Conservation (phyloP, 176 grass and related monocot species). For the Ananas comosus region DNA sequence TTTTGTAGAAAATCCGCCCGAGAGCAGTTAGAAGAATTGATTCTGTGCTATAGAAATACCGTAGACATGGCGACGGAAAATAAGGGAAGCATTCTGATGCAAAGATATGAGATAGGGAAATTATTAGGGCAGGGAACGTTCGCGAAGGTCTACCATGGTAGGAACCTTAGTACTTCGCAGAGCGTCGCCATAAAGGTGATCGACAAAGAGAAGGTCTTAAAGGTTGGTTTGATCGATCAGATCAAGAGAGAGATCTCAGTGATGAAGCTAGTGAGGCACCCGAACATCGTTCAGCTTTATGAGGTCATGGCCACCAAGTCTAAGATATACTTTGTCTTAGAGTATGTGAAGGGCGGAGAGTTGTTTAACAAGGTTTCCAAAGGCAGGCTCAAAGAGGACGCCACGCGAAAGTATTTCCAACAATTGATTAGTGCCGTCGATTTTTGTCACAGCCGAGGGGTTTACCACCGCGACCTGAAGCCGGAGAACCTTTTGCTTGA, state of each 20-base stretch:
- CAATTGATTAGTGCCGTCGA: slow-evolving; percentile 74
- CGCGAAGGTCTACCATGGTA: slow-evolving; percentile 86
- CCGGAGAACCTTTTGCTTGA: slow-evolving; percentile 84
- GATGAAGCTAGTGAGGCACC: slow-evolving; percentile 82
- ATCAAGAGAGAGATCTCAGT: slow-evolving; percentile 75
- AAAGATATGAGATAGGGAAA: slow-evolving; percentile 64
- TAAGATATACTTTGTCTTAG: slow-evolving; percentile 89
- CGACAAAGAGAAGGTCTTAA: slow-evolving; percentile 82
- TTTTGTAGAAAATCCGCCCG: background rate
- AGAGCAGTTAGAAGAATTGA: background rate
- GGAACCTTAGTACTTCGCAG: slow-evolving; percentile 40
- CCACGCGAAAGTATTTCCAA: slow-evolving; percentile 79
- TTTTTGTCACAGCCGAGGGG: slow-evolving; percentile 74
- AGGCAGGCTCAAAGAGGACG: slow-evolving; percentile 72
- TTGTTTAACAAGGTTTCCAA: slow-evolving; percentile 72
- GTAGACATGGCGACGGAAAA: slow-evolving; percentile 47
- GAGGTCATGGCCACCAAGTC: slow-evolving; percentile 96
- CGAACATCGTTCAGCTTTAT: slow-evolving; percentile 69
- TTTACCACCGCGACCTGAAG: slow-evolving; percentile 84
- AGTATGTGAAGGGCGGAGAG: slow-evolving; percentile 70
- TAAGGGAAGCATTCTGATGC: slow-evolving; percentile 63
- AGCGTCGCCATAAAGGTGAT: slow-evolving; percentile 92
- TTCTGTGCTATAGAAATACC: background rate
- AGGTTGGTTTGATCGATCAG: slow-evolving; percentile 67
- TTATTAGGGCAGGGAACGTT: slow-evolving; percentile 86